Percentiles rank a stretch among this genome's conserved stretches.
Evolutionary conservation across 1,284 basidiomycete species (phyloP).

Genomic region (Flammula alnicola): DNA sequence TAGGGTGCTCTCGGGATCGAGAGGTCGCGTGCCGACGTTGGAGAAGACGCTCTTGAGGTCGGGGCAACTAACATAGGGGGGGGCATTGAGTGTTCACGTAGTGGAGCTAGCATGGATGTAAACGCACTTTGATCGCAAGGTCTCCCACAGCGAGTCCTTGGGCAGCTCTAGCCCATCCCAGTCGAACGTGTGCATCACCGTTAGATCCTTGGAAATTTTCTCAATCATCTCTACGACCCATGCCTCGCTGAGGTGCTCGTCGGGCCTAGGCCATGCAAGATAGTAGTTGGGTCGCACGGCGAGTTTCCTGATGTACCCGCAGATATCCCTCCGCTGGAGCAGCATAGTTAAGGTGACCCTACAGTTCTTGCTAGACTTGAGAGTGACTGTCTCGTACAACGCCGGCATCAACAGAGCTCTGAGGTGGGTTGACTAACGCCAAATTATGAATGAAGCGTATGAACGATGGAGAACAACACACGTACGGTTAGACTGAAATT

Average conservation of each 20-base stretch:
- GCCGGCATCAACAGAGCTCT: constrained; percentile 40
- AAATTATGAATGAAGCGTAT: constrained; percentile 6
- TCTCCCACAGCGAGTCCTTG: constrained; percentile 42
- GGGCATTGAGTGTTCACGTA: constrained; percentile 9
- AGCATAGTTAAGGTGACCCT: constrained; percentile 40
- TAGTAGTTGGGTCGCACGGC: constrained; percentile 52
- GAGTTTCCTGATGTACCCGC: constrained; percentile 42
- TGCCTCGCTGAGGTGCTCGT: constrained; percentile 40
- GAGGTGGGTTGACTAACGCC: constrained; percentile 36
- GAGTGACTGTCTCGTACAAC: constrained; percentile 45
- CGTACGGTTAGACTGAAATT: constrained; percentile 41
- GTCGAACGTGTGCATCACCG: constrained; percentile 44
- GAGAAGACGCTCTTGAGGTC: constrained; percentile 44
- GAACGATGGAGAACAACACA: constrained; percentile 15
- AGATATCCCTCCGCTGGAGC: constrained; percentile 35
- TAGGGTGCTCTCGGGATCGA: constrained; percentile 39
- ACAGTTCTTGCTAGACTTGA: constrained; percentile 45
- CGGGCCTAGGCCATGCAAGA: constrained; percentile 48
- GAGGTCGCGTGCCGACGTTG: constrained; percentile 40
- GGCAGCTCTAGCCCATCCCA: constrained; percentile 54
- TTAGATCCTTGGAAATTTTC: constrained; percentile 34
- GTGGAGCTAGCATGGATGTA: not conserved
- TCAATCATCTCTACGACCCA: constrained; percentile 42
- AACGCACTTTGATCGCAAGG: constrained; percentile 40
- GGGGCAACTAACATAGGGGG: constrained; percentile 37